These are phyloP conservation scores for Laguncularia racemosa DNA, from an alignment of 345 rosid genomes.

Conservation along the genomic window DNA sequence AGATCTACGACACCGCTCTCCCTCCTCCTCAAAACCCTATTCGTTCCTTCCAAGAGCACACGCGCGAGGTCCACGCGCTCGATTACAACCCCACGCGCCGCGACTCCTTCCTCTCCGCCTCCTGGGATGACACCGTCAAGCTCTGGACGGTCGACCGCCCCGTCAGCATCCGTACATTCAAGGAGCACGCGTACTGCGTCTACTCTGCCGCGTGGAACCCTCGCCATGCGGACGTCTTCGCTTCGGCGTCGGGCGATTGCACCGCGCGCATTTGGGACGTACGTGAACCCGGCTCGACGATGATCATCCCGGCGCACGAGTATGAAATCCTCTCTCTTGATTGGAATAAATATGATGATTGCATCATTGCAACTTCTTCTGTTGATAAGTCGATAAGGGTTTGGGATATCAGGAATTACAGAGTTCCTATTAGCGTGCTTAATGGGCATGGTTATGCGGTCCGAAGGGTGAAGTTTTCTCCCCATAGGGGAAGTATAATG, in stretches of 20 bases:
- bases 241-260: slow-evolving; percentile 89
- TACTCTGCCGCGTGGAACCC: slow-evolving; percentile 85
- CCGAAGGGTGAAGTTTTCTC: slow-evolving; percentile 81
- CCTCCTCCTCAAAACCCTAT: slow-evolving; percentile 71
- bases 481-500: slow-evolving; percentile 61
- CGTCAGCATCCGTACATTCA: slow-evolving; percentile 69
- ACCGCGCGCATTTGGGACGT: slow-evolving; percentile 85
- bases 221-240: slow-evolving; percentile 81
- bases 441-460: slow-evolving; percentile 88
- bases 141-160: slow-evolving; percentile 94
- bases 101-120: slow-evolving; percentile 77
- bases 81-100: slow-evolving; percentile 92
- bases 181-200: slow-evolving; percentile 86
- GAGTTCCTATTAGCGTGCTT: slow-evolving; percentile 59
- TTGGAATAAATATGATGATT: slow-evolving; percentile 95
- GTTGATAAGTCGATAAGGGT: slow-evolving; percentile 72
- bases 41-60: slow-evolving; percentile 79
- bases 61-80: slow-evolving; percentile 78
- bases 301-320: slow-evolving; percentile 88
- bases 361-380: slow-evolving; percentile 65
- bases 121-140: slow-evolving; percentile 91
- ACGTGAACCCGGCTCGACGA: slow-evolving; percentile 79
- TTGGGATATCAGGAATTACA: slow-evolving; percentile 79
- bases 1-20: slow-evolving; percentile 71
- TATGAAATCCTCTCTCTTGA: slow-evolving; percentile 72